Percentiles rank a stretch among this genome's conserved stretches.
phyloP scores from a whole-genome alignment of 2,329 filamentous ascomycete species.

The Fusarium proliferatum region DNA sequence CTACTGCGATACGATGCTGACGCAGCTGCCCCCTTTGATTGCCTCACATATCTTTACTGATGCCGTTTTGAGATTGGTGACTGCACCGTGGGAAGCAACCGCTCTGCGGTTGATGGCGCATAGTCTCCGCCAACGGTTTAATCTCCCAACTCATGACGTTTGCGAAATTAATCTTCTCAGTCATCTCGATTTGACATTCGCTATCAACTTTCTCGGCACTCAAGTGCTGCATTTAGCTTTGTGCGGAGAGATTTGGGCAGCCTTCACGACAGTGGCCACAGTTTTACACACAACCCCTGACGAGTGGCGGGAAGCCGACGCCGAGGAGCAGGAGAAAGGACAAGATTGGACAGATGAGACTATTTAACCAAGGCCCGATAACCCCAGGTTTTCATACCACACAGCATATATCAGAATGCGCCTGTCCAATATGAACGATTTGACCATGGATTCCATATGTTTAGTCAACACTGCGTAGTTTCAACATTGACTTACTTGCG shows the following conservation, averaged over 20 bases:
- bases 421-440: not conserved
- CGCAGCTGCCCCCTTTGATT: constrained; percentile 60
- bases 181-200: constrained; percentile 53
- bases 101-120: constrained; percentile 59
- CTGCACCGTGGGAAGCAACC: constrained; percentile 60
- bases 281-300: constrained; percentile 30
- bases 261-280: constrained; percentile 24
- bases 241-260: constrained; percentile 28
- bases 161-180: constrained; percentile 51
- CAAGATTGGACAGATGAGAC: constrained; percentile 17
- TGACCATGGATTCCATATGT: not conserved
- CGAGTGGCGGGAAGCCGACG: constrained; percentile 31
- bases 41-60: constrained; percentile 61
- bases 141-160: constrained; percentile 54
- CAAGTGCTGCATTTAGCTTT: constrained; percentile 55
- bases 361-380: not conserved
- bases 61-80: constrained; percentile 55
- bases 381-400: not conserved
- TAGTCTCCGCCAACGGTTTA: constrained; percentile 53
- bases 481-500: not conserved
- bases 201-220: constrained; percentile 59
- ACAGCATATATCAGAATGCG: not conserved
- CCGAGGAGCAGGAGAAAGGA: constrained; percentile 23
- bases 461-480: not conserved
- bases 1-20: constrained; percentile 63